Base-by-base conservation (phyloP, 805 yeast genomes). In the Saccharomyces jurei region DNA sequence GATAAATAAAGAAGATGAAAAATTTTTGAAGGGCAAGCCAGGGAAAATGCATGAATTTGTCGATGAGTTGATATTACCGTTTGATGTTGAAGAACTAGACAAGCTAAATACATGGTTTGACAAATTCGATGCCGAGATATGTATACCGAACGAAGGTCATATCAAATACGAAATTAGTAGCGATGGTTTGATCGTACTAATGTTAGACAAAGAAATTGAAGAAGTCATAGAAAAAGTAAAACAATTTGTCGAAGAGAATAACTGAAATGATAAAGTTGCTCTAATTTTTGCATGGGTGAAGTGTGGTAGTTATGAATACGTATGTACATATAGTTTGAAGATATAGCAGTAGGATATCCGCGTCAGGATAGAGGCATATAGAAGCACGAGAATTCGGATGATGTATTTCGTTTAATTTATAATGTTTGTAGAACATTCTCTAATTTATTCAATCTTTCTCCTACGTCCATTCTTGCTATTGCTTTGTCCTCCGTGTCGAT, bases 101-200 rank as follows among this genome's bases (percentile, higher is more conserved):
- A 54, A 54, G 3, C 56, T 70, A 31, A 69, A 70, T 41, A 52
- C 56, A 25, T 69, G 73, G 72, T 70, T 70, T 57, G 73, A 69
- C 56, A 67, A 64, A 51, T 63, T 72, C 60, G 76, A 67, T 57
- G 68, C 62, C 44, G 63, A 65, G 28, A 67, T 70, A 25, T 70
- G 71, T 54, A 69, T 70, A 60, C 72, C 72, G 50, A 69, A 70
- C 51, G 74, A 70, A 55, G 72, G 73, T 11, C 68, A 67, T 58
- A 68, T 70, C 46, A 70, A 70, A 46, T 70, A 70, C 53, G 74
- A 70, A 53, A 70, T 70, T 49, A 70, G 67, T 31, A 70, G 72
- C 53, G 74, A 70, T 56, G 74, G 74, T 29, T 54, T 70, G 36
- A 69, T 70, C 41, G 66, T 70, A 1, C 54, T 70, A 27, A 59